Percentiles rank a stretch among this genome's conserved stretches.
Conservation (phyloP, 2,329 filamentous ascomycete genomes). For the Penicillium sp. region DNA sequence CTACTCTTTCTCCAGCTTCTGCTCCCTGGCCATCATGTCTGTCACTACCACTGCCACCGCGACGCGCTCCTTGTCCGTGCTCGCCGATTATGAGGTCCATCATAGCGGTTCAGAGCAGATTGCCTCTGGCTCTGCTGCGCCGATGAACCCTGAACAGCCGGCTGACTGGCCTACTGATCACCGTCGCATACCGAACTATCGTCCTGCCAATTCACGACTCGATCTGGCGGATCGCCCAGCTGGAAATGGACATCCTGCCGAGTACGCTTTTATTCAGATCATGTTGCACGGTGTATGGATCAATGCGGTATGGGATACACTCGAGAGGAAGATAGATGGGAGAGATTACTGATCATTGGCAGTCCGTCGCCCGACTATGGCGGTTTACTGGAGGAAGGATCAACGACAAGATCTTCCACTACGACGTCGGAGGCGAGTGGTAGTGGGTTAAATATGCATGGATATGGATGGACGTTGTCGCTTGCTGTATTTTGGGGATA, state of each 20-base stretch:
- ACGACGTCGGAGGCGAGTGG: constrained; percentile 59
- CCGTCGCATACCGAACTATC: constrained; percentile 51
- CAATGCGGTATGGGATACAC: constrained; percentile 35
- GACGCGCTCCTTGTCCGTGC: constrained; percentile 23
- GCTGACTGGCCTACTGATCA: constrained; percentile 52
- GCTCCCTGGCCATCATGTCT: constrained; percentile 24
- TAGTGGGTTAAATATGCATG: constrained; percentile 22
- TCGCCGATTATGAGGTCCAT: constrained; percentile 33
- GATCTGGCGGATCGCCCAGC: constrained; percentile 47
- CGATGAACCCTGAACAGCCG: constrained; percentile 9
- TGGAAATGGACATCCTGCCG: constrained; percentile 46
- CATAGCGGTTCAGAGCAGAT: constrained; percentile 21
- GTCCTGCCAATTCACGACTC: constrained; percentile 49
- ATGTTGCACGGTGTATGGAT: constrained; percentile 55
- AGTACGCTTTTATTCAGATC: constrained; percentile 51
- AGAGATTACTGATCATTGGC: constrained; percentile 26
- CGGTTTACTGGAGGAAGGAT: constrained; percentile 52
- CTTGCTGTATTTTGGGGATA: neutral
- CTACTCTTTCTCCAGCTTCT: constrained; percentile 4
- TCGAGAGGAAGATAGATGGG: neutral
- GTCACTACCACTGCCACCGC: constrained; percentile 18
- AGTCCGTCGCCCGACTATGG: constrained; percentile 50
- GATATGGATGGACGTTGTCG: neutral
- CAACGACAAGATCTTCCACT: constrained; percentile 53
- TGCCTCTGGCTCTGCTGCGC: neutral